Percentiles rank a stretch among this genome's conserved stretches.
phyloP scores from a whole-genome alignment of 352 stramenopile genomes.

The Pseudoperonospora humuli region DNA sequence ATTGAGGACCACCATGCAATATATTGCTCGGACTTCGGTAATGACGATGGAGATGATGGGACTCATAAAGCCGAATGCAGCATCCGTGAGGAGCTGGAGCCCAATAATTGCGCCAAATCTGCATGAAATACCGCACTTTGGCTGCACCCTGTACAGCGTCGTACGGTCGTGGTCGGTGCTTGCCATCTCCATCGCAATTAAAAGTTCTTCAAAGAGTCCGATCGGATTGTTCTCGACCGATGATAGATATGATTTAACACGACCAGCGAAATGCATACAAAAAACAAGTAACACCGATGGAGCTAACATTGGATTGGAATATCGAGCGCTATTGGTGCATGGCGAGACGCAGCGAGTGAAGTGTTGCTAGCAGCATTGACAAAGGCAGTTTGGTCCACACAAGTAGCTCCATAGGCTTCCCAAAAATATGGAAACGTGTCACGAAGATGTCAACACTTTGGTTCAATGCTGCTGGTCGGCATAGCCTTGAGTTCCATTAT shows the following conservation, averaged over 20 bases:
- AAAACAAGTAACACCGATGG: slow-evolving; percentile 5
- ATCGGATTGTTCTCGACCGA: not conserved
- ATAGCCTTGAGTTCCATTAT: too few species aligned
- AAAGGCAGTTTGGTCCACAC: too few species aligned
- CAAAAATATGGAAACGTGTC: too few species aligned
- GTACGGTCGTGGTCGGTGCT: not conserved
- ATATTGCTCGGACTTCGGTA: slow-evolving; percentile 39
- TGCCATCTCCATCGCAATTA: slow-evolving; percentile 5
- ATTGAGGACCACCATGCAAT: too few species aligned
- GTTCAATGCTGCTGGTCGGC: too few species aligned
- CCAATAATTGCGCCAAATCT: slow-evolving; percentile 41
- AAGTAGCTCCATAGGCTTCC: too few species aligned
- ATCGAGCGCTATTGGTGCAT: too few species aligned
- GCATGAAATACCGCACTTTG: slow-evolving; percentile 18
- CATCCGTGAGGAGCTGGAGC: slow-evolving; percentile 47
- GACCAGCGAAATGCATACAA: slow-evolving; percentile 7
- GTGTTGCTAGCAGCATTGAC: too few species aligned
- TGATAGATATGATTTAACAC: not conserved
- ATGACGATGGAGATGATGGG: slow-evolving; percentile 65
- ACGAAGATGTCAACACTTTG: too few species aligned
- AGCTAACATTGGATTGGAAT: slow-evolving; percentile 48
- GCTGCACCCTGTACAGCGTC: slow-evolving; percentile 1
- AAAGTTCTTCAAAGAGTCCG: not conserved
- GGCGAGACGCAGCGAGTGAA: too few species aligned
- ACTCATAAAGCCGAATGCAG: slow-evolving; percentile 62